phyloP scores from a whole-genome alignment of 495 filamentous ascomycete genomes.

The Talaromyces ruber region DNA sequence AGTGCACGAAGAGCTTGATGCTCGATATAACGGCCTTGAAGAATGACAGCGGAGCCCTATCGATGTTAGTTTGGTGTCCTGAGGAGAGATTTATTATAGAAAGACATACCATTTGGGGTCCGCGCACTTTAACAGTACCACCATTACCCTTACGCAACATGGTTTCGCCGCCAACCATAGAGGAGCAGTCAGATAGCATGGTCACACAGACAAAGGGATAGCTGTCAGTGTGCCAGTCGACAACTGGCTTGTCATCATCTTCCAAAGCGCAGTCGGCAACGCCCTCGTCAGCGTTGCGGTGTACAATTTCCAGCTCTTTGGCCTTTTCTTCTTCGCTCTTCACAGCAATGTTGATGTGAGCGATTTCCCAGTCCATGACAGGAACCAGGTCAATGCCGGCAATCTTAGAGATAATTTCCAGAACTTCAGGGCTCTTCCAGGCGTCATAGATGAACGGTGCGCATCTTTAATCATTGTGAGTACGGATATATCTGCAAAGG shows the following conservation, averaged over 20 bases:
- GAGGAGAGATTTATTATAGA: not conserved
- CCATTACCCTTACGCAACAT: constrained; percentile 52
- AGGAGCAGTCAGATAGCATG: constrained; percentile 63
- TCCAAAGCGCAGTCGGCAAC: constrained; percentile 46
- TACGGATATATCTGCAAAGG: not conserved
- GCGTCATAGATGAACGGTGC: constrained; percentile 62
- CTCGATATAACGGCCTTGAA: constrained; percentile 66
- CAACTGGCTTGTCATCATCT: constrained; percentile 56
- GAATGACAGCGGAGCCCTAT: constrained; percentile 57
- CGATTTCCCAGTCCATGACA: constrained; percentile 66
- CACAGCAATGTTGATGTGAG: constrained; percentile 62
- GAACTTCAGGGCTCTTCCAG: constrained; percentile 58
- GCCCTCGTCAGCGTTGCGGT: constrained; percentile 35
- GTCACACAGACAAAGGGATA: constrained; percentile 72
- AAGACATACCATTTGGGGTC: constrained; percentile 51
- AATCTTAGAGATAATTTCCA: constrained; percentile 57
- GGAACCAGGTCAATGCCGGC: constrained; percentile 69
- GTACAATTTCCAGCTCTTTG: constrained; percentile 34
- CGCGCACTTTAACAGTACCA: constrained; percentile 58
- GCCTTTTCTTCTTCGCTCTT: constrained; percentile 46
- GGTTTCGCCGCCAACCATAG: constrained; percentile 68
- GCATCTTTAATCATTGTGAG: constrained; percentile 30
- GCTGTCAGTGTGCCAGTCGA: constrained; percentile 67
- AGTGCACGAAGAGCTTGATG: constrained; percentile 60
- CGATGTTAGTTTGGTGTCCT: not conserved